Conservation (phyloP, 306 rosid species). For the Carpinus viminea region DNA sequence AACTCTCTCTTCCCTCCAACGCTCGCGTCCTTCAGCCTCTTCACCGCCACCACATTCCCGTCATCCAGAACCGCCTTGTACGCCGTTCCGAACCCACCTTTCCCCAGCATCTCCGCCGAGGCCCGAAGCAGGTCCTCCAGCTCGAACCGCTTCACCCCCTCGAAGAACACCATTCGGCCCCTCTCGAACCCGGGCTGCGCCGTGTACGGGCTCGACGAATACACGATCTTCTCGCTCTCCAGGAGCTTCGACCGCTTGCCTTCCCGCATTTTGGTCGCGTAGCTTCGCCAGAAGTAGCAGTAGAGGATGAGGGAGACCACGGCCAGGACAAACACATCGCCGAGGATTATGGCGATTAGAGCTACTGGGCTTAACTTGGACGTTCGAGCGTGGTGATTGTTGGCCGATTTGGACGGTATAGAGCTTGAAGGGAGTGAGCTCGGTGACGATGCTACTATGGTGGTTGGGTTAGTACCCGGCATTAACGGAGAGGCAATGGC, state of each 20-base stretch:
- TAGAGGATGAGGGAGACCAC: slow-evolving; percentile 65
- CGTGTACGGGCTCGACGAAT: slow-evolving; percentile 86
- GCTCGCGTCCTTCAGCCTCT: slow-evolving; percentile 69
- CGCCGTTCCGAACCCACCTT: slow-evolving; percentile 80
- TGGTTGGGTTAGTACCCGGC: slow-evolving; percentile 30
- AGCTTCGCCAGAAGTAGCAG: slow-evolving; percentile 65
- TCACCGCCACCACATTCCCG: slow-evolving; percentile 81
- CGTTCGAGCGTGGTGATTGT: slow-evolving; percentile 17
- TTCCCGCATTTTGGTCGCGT: slow-evolving; percentile 36
- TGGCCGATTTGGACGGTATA: slow-evolving; percentile 24
- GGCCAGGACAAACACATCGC: slow-evolving; percentile 56
- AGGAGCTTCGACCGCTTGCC: slow-evolving; percentile 56
- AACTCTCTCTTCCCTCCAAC: slow-evolving; percentile 74
- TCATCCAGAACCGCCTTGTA: slow-evolving; percentile 88
- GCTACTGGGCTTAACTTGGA: slow-evolving; percentile 50
- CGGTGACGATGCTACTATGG: slow-evolving; percentile 67
- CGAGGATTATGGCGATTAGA: slow-evolving; percentile 56
- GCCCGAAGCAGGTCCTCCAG: slow-evolving; percentile 78
- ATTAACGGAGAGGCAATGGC: slow-evolving; percentile 67
- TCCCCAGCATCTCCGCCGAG: slow-evolving; percentile 92
- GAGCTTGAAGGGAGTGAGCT: slow-evolving; percentile 50
- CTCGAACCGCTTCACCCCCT: slow-evolving; percentile 72
- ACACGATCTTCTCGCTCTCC: slow-evolving; percentile 68
- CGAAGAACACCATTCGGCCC: slow-evolving; percentile 79
- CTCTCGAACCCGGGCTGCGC: slow-evolving; percentile 55